These are phyloP conservation scores for Angomonas ambiguus DNA, from an alignment of 208 protist genomes.

Conservation along the genomic window DNA sequence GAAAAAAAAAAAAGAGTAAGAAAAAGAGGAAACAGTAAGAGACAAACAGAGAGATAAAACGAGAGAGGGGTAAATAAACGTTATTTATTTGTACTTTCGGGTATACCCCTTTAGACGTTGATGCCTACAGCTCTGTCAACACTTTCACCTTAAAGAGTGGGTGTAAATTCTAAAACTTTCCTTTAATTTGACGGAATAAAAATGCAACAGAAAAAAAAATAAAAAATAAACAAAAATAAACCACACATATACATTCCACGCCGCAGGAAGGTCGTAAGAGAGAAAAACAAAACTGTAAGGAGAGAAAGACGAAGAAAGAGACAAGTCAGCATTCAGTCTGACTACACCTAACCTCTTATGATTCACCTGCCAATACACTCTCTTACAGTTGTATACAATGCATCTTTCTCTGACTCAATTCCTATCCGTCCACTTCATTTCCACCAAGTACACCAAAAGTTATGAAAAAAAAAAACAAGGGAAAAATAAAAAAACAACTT, in stretches of 20 bases:
- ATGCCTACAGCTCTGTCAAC: too few species aligned
- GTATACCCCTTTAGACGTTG: too few species aligned
- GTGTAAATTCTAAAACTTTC: slow-evolving; percentile 1
- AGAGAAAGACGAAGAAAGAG: slow-evolving; percentile 4
- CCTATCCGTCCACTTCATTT: too few species aligned
- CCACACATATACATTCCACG: too few species aligned
- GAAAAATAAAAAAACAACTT: slow-evolving; percentile 4
- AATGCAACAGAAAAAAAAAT: background rate
- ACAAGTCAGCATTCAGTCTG: slow-evolving; percentile 4
- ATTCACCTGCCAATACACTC: too few species aligned
- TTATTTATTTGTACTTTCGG: too few species aligned
- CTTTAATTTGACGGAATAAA: background rate
- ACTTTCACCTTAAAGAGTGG: background rate
- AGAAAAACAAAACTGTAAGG: slow-evolving; percentile 1
- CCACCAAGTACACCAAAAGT: background rate
- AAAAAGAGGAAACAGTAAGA: slow-evolving; percentile 3
- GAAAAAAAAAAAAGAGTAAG: slow-evolving; percentile 2
- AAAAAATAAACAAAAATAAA: slow-evolving; percentile 6
- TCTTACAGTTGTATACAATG: too few species aligned
- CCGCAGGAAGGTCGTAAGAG: background rate
- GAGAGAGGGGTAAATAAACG: background rate
- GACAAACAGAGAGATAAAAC: slow-evolving; percentile 3
- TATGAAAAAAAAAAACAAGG: background rate
- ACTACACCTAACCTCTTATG: too few species aligned
- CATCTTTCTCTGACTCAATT: too few species aligned